phyloP scores from a whole-genome alignment of 192 early-diverging fungal species.

The Coemansia sp. region DNA sequence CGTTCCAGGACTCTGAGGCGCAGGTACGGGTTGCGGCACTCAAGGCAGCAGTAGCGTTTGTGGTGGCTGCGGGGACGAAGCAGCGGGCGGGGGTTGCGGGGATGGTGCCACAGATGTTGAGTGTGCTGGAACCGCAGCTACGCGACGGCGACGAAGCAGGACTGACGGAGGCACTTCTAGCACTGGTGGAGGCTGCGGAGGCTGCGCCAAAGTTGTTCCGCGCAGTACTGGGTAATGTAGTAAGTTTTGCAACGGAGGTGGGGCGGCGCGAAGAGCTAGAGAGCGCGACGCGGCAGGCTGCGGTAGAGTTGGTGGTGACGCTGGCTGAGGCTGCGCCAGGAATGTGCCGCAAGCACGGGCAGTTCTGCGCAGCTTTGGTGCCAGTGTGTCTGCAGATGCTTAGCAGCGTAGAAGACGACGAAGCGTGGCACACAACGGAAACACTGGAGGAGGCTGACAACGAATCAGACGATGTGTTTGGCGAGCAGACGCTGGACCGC shows the following conservation, averaged over 20 bases:
- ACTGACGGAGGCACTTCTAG: conserved; percentile 69
- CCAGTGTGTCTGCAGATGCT: conserved; percentile 95
- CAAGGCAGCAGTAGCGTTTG: conserved; percentile 75
- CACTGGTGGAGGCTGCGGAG: conserved; percentile 86
- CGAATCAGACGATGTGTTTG: conserved; percentile 85
- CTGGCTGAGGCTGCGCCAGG: conserved; percentile 83
- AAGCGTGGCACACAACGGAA: conserved; percentile 87
- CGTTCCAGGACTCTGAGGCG: conserved; percentile 66
- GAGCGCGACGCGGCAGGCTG: conserved; percentile 80
- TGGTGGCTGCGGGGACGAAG: conserved; percentile 64
- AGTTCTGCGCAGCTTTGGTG: conserved; percentile 75
- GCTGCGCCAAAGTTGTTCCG: conserved; percentile 80
- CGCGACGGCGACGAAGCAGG: conserved; percentile 68
- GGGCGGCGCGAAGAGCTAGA: conserved; percentile 82
- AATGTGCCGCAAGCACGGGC: conserved; percentile 86
- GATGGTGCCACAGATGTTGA: conserved; percentile 80
- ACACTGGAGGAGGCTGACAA: conserved; percentile 87
- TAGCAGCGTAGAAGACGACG: conserved; percentile 83
- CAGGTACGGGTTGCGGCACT: conserved; percentile 73
- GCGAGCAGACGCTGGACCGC: conserved; percentile 95
- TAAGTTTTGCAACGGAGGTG: conserved; percentile 73
- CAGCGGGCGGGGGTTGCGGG: conserved; percentile 43
- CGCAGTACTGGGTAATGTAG: conserved; percentile 67
- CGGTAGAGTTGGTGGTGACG: conserved; percentile 89
- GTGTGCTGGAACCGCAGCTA: conserved; percentile 71